Evolutionary conservation across 768 basidiomycete species (phyloP).

Genomic region (Tylopilus balloui): DNA sequence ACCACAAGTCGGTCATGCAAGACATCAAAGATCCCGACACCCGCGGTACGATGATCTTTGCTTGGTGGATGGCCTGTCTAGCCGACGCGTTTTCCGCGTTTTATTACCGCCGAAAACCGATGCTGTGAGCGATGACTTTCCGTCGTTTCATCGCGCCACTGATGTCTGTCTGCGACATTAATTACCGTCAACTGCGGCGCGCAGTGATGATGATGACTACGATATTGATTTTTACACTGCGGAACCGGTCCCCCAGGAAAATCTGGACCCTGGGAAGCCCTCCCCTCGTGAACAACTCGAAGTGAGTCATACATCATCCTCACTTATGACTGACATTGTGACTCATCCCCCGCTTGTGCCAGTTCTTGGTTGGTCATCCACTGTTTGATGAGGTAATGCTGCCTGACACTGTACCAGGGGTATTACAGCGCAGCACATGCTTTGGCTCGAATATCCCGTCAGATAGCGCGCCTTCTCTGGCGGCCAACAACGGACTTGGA

Average conservation of each 20-base stretch:
- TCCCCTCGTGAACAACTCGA: conserved; percentile 78
- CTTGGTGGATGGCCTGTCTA: conserved; percentile 92
- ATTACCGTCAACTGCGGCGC: conserved; percentile 21
- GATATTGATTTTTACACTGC: conserved; percentile 85
- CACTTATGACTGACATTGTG: neutral
- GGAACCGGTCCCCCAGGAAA: conserved; percentile 52
- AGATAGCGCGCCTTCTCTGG: conserved; percentile 80
- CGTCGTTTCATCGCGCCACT: conserved; percentile 5
- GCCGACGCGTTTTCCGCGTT: conserved; percentile 79
- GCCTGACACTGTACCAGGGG: conserved; percentile 44
- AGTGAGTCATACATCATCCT: conserved; percentile 38
- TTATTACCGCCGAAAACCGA: conserved; percentile 82
- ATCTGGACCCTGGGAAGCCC: conserved; percentile 46
- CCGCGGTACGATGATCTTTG: conserved; percentile 82
- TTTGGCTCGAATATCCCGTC: conserved; percentile 76
- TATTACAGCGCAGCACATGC: conserved; percentile 83
- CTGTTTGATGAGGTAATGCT: neutral
- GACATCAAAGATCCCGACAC: conserved; percentile 70
- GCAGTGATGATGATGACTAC: conserved; percentile 79
- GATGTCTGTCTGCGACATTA: conserved; percentile 9
- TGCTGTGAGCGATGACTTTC: conserved; percentile 44
- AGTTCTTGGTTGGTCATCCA: conserved; percentile 62
- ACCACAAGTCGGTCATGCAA: conserved; percentile 75
- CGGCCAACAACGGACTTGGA: conserved; percentile 69
- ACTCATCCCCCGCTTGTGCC: conserved; percentile 7